A percentile compares a stretch with the other conserved stretches of the same genome.
Evolutionary conservation across 345 rosid species (phyloP).

Genomic region (Melaleuca quinquenervia): DNA sequence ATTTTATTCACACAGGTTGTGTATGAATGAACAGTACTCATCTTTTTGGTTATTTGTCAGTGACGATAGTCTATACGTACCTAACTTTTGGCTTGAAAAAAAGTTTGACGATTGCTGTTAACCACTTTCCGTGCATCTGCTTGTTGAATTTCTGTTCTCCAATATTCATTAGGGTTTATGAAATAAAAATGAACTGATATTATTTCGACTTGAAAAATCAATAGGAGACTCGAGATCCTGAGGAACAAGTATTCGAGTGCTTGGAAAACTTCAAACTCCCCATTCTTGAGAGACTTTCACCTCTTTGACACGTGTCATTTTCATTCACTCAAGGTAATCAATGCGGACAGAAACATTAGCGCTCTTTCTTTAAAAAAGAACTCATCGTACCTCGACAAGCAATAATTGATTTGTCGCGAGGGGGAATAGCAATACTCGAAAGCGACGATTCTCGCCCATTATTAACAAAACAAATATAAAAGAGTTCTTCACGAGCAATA

Average conservation of each 20-base stretch:
- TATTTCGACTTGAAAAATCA: not conserved
- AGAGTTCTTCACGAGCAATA: not conserved
- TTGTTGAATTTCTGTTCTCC: not conserved
- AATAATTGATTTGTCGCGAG: not conserved
- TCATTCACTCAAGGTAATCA: not conserved
- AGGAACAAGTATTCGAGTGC: not conserved
- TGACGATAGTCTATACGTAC: not conserved
- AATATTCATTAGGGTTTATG: not conserved
- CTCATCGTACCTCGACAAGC: not conserved
- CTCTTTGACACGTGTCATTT: not conserved
- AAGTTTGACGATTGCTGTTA: not conserved
- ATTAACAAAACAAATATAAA: not conserved
- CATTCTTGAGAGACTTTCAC: not conserved
- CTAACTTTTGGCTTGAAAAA: not conserved
- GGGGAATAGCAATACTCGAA: not conserved
- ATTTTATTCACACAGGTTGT: not conserved
- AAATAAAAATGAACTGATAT: not conserved
- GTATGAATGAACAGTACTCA: not conserved
- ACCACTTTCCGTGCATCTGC: not conserved
- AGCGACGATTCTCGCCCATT: not conserved
- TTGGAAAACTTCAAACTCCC: not conserved
- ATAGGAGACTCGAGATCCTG: not conserved
- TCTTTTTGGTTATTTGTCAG: not conserved
- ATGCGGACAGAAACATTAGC: not conserved
- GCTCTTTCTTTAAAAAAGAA: not conserved